Evolutionary conservation across 2,329 filamentous ascomycete genomes (phyloP).

Genomic region (Trichoderma semiorbis): DNA sequence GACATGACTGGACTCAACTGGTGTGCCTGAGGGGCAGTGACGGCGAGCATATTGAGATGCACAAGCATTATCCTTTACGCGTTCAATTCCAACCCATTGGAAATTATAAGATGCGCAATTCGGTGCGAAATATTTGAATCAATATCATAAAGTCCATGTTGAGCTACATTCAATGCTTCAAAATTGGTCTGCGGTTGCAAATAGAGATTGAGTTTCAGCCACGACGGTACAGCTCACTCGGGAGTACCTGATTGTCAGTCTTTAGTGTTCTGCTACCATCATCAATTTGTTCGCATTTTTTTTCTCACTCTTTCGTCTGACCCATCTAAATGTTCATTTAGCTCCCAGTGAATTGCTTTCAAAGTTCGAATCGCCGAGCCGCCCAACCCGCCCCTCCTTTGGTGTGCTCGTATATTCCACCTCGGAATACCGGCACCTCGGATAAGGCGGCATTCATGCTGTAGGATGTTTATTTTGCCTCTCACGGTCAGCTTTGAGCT

Average conservation of each 20-base stretch:
- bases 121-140: not conserved
- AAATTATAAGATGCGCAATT: not conserved
- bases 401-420: not conserved
- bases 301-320: not conserved
- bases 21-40: not conserved
- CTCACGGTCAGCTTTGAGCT: not conserved
- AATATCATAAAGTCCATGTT: not conserved
- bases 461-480: not conserved
- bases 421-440: not conserved
- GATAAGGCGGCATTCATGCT: constrained; percentile 4
- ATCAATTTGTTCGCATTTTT: not conserved
- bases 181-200: not conserved
- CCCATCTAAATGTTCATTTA: not conserved
- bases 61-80: not conserved
- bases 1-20: not conserved
- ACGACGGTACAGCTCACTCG: not conserved
- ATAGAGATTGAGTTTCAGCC: not conserved
- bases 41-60: not conserved
- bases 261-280: not conserved
- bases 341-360: not conserved
- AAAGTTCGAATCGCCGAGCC: not conserved
- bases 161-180: not conserved
- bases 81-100: not conserved
- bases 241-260: not conserved
- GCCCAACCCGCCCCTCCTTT: not conserved